Conservation (phyloP, 2,329 filamentous ascomycete species). For the Trichophyton benhamiae region DNA sequence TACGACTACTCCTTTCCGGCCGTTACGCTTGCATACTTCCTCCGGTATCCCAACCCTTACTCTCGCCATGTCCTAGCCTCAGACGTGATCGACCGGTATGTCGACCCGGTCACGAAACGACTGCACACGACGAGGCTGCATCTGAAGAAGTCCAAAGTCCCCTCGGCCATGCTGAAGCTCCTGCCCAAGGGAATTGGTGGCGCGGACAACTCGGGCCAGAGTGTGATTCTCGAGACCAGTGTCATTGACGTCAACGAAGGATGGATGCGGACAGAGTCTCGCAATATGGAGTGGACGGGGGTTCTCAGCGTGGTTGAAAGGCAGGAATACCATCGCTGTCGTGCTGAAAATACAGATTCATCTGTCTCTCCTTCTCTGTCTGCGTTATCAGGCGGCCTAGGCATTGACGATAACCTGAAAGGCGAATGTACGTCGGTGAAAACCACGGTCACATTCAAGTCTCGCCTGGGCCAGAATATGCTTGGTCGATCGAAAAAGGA, state of each 20-base stretch:
- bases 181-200: slow-evolving; percentile 49
- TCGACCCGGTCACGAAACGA: slow-evolving; percentile 47
- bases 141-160: slow-evolving; percentile 51
- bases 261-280: slow-evolving; percentile 54
- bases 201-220: slow-evolving; percentile 46
- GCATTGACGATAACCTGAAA: slow-evolving; percentile 25
- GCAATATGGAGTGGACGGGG: slow-evolving; percentile 55
- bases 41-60: slow-evolving; percentile 57
- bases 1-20: slow-evolving; percentile 55
- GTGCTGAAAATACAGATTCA: slow-evolving; percentile 15
- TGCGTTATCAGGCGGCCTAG: slow-evolving; percentile 17
- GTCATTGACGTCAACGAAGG: slow-evolving; percentile 50
- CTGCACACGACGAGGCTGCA: slow-evolving; percentile 51
- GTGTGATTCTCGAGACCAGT: slow-evolving; percentile 51
- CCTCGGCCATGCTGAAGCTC: slow-evolving; percentile 48
- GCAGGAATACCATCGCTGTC: slow-evolving; percentile 43
- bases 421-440: slow-evolving; percentile 44
- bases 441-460: slow-evolving; percentile 50
- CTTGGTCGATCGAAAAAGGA: slow-evolving; percentile 32
- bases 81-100: slow-evolving; percentile 52
- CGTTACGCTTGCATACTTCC: slow-evolving; percentile 55
- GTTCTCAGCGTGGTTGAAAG: slow-evolving; percentile 52
- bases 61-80: slow-evolving; percentile 53
- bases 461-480: slow-evolving; percentile 47
- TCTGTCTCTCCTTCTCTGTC: slow-evolving; percentile 5